phyloP scores from a whole-genome alignment of 2,329 filamentous ascomycete species.

The Magnaporthales sp. region DNA sequence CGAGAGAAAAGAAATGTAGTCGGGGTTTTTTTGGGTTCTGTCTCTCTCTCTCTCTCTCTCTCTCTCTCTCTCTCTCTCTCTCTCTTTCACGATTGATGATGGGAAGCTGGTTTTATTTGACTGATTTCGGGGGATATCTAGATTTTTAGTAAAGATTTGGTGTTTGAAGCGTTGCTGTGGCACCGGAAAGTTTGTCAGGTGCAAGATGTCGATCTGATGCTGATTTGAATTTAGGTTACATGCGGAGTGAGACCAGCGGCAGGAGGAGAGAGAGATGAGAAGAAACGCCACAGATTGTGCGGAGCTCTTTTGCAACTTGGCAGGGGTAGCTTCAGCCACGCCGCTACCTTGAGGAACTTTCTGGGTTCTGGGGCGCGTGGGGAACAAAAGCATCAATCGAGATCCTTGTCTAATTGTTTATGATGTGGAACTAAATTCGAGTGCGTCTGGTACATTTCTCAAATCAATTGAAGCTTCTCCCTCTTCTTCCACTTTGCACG shows the following conservation, averaged over 20 bases:
- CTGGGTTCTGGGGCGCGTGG: not conserved
- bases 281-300: not conserved
- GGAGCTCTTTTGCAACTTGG: not conserved
- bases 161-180: not conserved
- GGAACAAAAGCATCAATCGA: not conserved
- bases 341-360: not conserved
- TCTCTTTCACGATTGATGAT: not conserved
- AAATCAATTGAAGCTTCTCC: not conserved
- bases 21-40: too few species aligned
- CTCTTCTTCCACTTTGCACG: not conserved
- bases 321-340: slow-evolving; percentile 14
- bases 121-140: not conserved
- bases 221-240: not conserved
- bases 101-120: not conserved
- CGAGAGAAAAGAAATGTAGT: not conserved
- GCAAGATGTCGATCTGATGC: not conserved
- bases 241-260: not conserved
- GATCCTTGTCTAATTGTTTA: not conserved
- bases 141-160: not conserved
- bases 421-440: not conserved
- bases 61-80: too few species aligned
- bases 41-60: too few species aligned
- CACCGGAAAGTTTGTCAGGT: not conserved
- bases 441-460: not conserved
- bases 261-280: not conserved